These are phyloP conservation scores for Euphrasia arctica DNA, from an alignment of 305 asterid genomes.

Conservation along the genomic window DNA sequence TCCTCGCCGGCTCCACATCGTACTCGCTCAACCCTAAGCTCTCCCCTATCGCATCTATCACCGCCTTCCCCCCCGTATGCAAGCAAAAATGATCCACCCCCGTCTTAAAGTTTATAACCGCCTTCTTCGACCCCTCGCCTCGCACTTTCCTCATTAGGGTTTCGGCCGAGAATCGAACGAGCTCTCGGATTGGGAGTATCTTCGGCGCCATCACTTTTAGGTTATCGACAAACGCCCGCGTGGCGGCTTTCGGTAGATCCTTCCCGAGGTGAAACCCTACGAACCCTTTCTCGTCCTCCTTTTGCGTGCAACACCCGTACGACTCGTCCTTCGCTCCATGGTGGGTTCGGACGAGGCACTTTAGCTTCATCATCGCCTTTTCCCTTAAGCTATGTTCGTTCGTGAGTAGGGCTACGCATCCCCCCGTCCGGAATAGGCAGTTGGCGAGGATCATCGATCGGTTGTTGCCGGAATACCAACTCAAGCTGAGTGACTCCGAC, in stretches of 20 bases:
- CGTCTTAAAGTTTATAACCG: slow-evolving; percentile 48
- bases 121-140: slow-evolving; percentile 17
- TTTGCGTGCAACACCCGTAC: slow-evolving; percentile 57
- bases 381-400: slow-evolving; percentile 37
- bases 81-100: slow-evolving; percentile 87
- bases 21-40: slow-evolving; percentile 45
- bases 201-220: slow-evolving; percentile 57
- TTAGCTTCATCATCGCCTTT: slow-evolving; percentile 57
- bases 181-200: slow-evolving; percentile 58
- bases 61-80: slow-evolving; percentile 96
- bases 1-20: slow-evolving; percentile 87
- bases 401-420: slow-evolving; percentile 61
- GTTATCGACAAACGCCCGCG: slow-evolving; percentile 69
- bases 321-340: slow-evolving; percentile 69
- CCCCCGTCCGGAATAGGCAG: slow-evolving; percentile 72
- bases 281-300: slow-evolving; percentile 57
- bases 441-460: slow-evolving; percentile 84
- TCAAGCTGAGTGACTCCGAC: slow-evolving; percentile 62
- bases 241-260: slow-evolving; percentile 69
- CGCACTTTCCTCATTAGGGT: slow-evolving; percentile 24
- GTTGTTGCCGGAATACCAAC: slow-evolving; percentile 75
- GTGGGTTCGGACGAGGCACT: slow-evolving; percentile 60
- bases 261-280: slow-evolving; percentile 69
- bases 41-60: slow-evolving; percentile 68
- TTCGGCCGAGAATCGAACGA: slow-evolving; percentile 40